These are phyloP conservation scores for Adenanthera pavonina DNA, from an alignment of 306 rosid genomes.

Conservation along the genomic window DNA sequence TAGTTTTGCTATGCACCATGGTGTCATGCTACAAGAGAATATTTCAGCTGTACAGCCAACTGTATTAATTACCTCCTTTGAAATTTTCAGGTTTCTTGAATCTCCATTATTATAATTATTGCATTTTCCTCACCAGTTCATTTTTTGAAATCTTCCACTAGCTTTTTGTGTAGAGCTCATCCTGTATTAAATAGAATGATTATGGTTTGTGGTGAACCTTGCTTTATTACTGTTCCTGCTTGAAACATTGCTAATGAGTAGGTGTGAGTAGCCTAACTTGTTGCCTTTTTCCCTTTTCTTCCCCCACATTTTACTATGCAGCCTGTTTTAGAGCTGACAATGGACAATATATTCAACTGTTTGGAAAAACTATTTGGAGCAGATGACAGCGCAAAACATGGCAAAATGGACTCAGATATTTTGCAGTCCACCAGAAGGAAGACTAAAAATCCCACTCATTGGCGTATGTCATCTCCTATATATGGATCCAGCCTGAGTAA, in stretches of 20 bases:
- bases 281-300: not conserved
- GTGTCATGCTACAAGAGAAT: not conserved
- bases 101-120: not conserved
- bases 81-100: constrained; percentile 18
- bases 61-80: constrained; percentile 17
- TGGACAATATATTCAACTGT: constrained; percentile 66
- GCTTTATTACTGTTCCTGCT: not conserved
- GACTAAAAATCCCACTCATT: constrained; percentile 33
- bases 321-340: constrained; percentile 61
- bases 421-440: constrained; percentile 45
- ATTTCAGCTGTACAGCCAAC: not conserved
- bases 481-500: constrained; percentile 42
- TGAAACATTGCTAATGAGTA: not conserved
- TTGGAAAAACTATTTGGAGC: constrained; percentile 60
- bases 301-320: constrained; percentile 36
- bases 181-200: constrained; percentile 22
- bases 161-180: constrained; percentile 20
- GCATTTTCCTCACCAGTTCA: constrained; percentile 6
- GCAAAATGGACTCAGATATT: constrained; percentile 37
- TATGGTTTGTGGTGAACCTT: not conserved
- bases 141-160: constrained; percentile 10
- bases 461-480: constrained; percentile 43
- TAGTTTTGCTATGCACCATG: not conserved
- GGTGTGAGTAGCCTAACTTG: constrained; percentile 32
- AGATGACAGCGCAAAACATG: constrained; percentile 42